Conservation (phyloP, 129 eudicot genomes). For the Oenanthe sinensis region DNA sequence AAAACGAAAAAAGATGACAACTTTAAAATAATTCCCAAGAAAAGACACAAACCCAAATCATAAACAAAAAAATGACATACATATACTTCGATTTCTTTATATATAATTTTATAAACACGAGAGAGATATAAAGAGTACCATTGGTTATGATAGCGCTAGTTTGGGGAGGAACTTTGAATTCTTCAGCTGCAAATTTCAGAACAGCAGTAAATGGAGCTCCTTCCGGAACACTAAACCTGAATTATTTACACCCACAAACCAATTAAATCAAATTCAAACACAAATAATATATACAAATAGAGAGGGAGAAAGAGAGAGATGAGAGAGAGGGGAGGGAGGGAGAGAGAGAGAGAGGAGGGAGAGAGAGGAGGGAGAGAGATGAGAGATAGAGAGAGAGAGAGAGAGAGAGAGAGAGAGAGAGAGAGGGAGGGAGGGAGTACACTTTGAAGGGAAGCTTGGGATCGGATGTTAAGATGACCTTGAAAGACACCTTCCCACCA, state of each 20-base stretch:
- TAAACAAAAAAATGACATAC: background rate
- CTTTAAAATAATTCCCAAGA: background rate
- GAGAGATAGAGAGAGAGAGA: no score
- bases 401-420: no score
- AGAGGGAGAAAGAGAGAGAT: no score
- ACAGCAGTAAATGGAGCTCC: constrained; percentile 99
- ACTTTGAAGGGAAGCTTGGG: constrained; percentile 99
- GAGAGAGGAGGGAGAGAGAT: no score
- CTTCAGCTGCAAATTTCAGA: constrained; percentile 94
- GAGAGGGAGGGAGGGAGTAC: constrained; percentile 21
- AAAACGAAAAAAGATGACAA: background rate
- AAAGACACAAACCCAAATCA: background rate
- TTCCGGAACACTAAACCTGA: constrained; percentile 97
- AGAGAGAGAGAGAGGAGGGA: no score
- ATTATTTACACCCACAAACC: background rate
- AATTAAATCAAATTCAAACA: background rate
- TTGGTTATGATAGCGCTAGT: constrained; percentile 98
- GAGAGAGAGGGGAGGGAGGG: background rate
- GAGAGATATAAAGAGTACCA: constrained; percentile 24
- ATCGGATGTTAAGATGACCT: constrained; percentile 92
- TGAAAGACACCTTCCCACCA: constrained; percentile 88
- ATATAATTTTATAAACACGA: background rate
- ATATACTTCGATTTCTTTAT: background rate
- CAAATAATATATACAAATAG: background rate
- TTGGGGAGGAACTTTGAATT: constrained; percentile 98